Evolutionary conservation across 2,329 filamentous ascomycete species (phyloP).

Genomic region (Penicillium sp.): DNA sequence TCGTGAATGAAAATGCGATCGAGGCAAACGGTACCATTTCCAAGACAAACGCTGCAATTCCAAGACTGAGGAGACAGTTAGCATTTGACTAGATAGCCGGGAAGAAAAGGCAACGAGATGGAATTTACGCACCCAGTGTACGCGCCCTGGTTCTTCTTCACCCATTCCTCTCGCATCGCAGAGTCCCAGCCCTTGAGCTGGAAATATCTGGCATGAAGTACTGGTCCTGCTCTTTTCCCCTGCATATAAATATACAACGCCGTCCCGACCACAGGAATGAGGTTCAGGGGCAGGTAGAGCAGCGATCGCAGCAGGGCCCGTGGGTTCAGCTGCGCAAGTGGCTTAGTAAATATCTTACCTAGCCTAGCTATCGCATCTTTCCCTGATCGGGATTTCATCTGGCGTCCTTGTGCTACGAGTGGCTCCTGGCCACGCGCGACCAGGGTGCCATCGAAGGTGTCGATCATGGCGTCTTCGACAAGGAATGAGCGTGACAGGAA

Average conservation of each 20-base stretch:
- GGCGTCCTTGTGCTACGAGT: conserved; percentile 71
- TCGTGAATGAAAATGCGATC: conserved; percentile 85
- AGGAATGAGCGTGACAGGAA: conserved; percentile 67
- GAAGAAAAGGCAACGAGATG: neutral
- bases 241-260: conserved; percentile 75
- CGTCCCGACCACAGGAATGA: conserved; percentile 86
- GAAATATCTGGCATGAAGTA: conserved; percentile 69
- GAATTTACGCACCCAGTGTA: conserved; percentile 69
- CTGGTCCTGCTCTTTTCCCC: conserved; percentile 56
- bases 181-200: conserved; percentile 81
- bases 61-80: conserved; percentile 47
- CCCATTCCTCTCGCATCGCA: conserved; percentile 63
- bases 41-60: conserved; percentile 75
- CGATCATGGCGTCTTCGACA: conserved; percentile 76
- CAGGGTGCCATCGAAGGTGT: conserved; percentile 79
- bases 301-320: conserved; percentile 70
- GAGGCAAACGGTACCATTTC: conserved; percentile 82
- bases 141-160: conserved; percentile 67
- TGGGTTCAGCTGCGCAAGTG: conserved; percentile 49
- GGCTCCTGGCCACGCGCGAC: conserved; percentile 53
- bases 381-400: conserved; percentile 56
- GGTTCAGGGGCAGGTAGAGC: conserved; percentile 86
- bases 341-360: conserved; percentile 56
- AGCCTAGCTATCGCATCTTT: conserved; percentile 54
- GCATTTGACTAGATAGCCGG: conserved; percentile 4